These are phyloP conservation scores for Chalaropsis thielavioides DNA, from an alignment of 2,329 filamentous ascomycete species.

Conservation along the genomic window DNA sequence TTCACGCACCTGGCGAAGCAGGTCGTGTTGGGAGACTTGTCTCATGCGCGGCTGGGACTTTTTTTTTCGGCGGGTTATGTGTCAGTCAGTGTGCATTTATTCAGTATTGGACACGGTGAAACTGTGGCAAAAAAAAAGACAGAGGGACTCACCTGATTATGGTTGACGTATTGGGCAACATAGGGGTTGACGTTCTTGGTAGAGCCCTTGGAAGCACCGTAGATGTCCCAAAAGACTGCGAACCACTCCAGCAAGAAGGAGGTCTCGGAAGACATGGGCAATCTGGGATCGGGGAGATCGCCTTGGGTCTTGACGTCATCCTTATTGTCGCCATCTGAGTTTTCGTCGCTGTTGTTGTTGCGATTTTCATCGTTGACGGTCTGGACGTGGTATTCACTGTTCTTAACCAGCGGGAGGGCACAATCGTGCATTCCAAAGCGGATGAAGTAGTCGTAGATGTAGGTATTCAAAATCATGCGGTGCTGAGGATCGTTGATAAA, in stretches of 20 bases:
- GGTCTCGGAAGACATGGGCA: conserved; percentile 48
- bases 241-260: conserved; percentile 98
- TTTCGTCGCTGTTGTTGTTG: conserved; percentile 56
- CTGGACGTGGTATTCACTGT: conserved; percentile 22
- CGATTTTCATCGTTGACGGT: conserved; percentile 44
- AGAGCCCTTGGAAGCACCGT: conserved; percentile 53
- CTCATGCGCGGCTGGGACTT: conserved; percentile 56
- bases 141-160: conserved; percentile 54
- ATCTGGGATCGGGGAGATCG: conserved; percentile 62
- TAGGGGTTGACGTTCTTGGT: conserved; percentile 48
- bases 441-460: conserved; percentile 85
- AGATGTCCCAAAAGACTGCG: conserved; percentile 93
- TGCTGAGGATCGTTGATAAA: conserved; percentile 31
- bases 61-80: neutral
- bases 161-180: conserved; percentile 61
- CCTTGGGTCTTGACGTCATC: conserved; percentile 62
- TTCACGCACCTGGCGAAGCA: conserved; percentile 59
- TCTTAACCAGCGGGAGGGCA: conserved; percentile 57
- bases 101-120: neutral
- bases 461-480: conserved; percentile 58
- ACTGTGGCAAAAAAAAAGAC: neutral
- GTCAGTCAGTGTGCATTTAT: neutral
- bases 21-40: conserved; percentile 61
- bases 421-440: conserved; percentile 73
- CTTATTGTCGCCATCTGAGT: conserved; percentile 73